Evolutionary conservation across 163 green algal species (phyloP).

Genomic region (Trebouxiophyceae sp.): DNA sequence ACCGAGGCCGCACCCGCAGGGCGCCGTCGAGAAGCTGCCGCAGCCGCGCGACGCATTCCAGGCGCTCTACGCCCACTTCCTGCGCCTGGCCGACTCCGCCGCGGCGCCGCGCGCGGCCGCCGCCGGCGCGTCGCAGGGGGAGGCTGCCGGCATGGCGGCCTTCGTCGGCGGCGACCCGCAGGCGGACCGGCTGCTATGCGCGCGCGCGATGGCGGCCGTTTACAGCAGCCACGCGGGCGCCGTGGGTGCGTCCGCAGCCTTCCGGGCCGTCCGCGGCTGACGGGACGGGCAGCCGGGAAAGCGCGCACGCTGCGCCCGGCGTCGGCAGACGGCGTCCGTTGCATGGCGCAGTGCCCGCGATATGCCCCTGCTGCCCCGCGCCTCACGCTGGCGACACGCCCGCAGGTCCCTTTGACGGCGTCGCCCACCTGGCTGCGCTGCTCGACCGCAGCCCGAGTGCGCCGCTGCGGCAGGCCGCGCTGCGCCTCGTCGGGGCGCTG

Average conservation of each 20-base stretch:
- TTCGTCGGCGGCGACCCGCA: constrained; percentile 23
- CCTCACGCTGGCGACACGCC: too few species aligned
- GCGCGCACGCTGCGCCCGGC: too few species aligned
- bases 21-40: constrained; percentile 59
- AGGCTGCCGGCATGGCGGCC: constrained; percentile 1
- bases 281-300: too few species aligned
- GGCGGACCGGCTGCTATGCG: constrained; percentile 53
- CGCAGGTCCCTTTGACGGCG: constrained; percentile 66
- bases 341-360: too few species aligned
- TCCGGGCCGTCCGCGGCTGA: background rate
- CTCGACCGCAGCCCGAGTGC: constrained; percentile 52
- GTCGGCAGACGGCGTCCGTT: too few species aligned
- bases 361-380: too few species aligned
- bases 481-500: constrained; percentile 69
- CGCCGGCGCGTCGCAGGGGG: background rate
- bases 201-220: constrained; percentile 72
- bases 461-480: constrained; percentile 51
- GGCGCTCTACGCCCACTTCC: constrained; percentile 56
- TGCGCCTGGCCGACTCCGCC: constrained; percentile 35
- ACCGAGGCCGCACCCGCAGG: too few species aligned
- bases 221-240: constrained; percentile 58
- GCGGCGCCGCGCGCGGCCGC: constrained; percentile 5
- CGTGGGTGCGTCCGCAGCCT: constrained; percentile 12
- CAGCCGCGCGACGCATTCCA: constrained; percentile 65
- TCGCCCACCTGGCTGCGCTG: constrained; percentile 56